A percentile compares a stretch with the other conserved stretches of the same genome.
phyloP scores from a whole-genome alignment of 768 basidiomycete species.

The Termitomyces sp. region DNA sequence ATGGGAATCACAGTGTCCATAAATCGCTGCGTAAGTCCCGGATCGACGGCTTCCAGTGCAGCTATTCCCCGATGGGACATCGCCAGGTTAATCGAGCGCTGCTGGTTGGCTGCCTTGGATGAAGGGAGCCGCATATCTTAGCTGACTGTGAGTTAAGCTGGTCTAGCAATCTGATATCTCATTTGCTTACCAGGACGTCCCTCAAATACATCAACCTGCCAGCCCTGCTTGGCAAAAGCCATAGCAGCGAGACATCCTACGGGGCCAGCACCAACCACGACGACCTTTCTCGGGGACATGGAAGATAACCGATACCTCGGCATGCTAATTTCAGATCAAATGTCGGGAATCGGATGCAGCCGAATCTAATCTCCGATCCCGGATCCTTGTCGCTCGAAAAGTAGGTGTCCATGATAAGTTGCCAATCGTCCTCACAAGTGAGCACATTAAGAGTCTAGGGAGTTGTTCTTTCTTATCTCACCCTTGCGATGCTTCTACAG shows the following conservation, averaged over 20 bases:
- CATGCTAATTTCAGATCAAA: not conserved
- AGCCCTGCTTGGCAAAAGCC: slow-evolving; percentile 81
- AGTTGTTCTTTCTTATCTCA: not conserved
- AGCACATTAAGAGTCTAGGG: too few species aligned
- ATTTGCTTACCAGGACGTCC: slow-evolving; percentile 56
- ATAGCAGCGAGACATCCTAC: slow-evolving; percentile 92
- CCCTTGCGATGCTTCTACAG: not conserved
- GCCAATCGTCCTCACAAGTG: too few species aligned
- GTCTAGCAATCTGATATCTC: not conserved
- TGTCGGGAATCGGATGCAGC: slow-evolving; percentile 1
- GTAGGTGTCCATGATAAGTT: too few species aligned
- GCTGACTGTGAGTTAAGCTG: not conserved
- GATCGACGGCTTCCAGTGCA: slow-evolving; percentile 79
- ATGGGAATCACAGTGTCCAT: slow-evolving; percentile 84
- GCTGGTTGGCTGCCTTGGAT: slow-evolving; percentile 57
- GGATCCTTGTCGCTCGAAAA: not conserved
- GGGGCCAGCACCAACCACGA: slow-evolving; percentile 84
- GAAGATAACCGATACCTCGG: slow-evolving; percentile 1
- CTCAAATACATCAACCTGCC: slow-evolving; percentile 78
- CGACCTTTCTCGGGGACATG: slow-evolving; percentile 36
- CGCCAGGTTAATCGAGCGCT: slow-evolving; percentile 93
- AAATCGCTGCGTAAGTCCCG: slow-evolving; percentile 61
- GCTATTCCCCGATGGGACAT: slow-evolving; percentile 91
- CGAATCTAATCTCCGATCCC: slow-evolving; percentile 8
- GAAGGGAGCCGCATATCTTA: slow-evolving; percentile 72